These are phyloP conservation scores for Tulasnella sp. DNA, from an alignment of 768 basidiomycete genomes.

Conservation along the genomic window DNA sequence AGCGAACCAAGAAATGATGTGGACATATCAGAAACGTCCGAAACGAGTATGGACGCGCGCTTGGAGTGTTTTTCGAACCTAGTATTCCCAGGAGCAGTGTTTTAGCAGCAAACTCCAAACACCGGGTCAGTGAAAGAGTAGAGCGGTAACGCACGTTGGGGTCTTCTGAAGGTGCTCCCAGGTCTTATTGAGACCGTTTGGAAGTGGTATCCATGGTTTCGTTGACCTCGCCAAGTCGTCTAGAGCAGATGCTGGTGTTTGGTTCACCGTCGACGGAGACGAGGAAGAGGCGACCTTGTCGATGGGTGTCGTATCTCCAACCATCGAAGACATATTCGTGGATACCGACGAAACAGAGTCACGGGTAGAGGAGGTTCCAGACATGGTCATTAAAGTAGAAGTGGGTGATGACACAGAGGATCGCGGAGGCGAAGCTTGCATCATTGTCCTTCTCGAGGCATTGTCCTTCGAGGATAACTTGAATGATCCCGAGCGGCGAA, in stretches of 20 bases:
- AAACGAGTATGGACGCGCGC: constrained; percentile 20
- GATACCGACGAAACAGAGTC: constrained; percentile 13
- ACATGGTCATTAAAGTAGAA: neutral
- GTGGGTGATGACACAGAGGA: neutral
- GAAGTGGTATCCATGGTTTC: constrained; percentile 12
- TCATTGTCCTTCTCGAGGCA: no score
- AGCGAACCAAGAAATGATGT: constrained; percentile 9
- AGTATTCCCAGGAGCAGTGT: neutral
- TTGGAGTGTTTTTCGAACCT: constrained; percentile 21
- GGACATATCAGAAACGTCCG: constrained; percentile 17
- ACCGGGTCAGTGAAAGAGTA: neutral
- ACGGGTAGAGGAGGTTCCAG: neutral
- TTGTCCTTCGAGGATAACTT: no score
- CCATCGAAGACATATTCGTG: constrained; percentile 4
- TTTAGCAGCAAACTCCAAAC: neutral
- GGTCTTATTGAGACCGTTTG: constrained; percentile 19
- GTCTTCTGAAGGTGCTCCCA: constrained; percentile 21
- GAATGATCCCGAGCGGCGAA: no score
- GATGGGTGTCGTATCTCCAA: neutral
- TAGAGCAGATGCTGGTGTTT: constrained; percentile 1
- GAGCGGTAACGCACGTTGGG: constrained; percentile 18
- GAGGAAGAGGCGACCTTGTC: neutral
- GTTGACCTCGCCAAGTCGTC: neutral
- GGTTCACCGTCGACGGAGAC: neutral
- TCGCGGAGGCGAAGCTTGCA: no score